phyloP scores from a whole-genome alignment of 176 grass and related monocot species.

The Carex pumila region DNA sequence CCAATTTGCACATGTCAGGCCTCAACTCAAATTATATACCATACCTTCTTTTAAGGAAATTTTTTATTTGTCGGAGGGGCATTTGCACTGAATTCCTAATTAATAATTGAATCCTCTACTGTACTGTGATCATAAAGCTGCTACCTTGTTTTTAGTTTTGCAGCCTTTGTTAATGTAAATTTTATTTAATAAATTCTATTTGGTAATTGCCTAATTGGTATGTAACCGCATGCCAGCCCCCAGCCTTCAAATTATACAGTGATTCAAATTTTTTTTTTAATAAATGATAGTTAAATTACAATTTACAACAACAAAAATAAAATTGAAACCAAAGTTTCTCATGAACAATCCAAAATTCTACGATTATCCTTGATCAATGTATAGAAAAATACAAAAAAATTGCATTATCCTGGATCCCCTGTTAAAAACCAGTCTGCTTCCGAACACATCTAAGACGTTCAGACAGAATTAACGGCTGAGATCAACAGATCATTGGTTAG shows the following conservation, averaged over 20 bases:
- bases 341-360: neutral
- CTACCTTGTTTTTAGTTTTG: neutral
- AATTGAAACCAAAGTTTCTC: neutral
- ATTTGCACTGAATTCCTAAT: slow-evolving; percentile 10
- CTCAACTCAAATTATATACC: slow-evolving; percentile 5
- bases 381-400: neutral
- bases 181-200: too few relatives aligned
- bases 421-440: neutral
- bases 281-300: neutral
- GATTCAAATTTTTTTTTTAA: too few relatives aligned
- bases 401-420: neutral
- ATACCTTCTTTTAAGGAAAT: slow-evolving; percentile 10
- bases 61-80: neutral
- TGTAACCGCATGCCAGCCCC: too few relatives aligned
- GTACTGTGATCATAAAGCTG: neutral
- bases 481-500: neutral
- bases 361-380: neutral
- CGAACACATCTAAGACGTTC: neutral
- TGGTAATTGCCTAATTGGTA: too few relatives aligned
- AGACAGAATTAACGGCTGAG: neutral
- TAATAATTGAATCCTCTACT: neutral
- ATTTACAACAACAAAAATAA: neutral
- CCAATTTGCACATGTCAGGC: neutral
- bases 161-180: neutral
- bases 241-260: too few relatives aligned